Base-by-base conservation (phyloP, 192 early-diverging fungal genomes). In the Umbelopsis isabellina region DNA sequence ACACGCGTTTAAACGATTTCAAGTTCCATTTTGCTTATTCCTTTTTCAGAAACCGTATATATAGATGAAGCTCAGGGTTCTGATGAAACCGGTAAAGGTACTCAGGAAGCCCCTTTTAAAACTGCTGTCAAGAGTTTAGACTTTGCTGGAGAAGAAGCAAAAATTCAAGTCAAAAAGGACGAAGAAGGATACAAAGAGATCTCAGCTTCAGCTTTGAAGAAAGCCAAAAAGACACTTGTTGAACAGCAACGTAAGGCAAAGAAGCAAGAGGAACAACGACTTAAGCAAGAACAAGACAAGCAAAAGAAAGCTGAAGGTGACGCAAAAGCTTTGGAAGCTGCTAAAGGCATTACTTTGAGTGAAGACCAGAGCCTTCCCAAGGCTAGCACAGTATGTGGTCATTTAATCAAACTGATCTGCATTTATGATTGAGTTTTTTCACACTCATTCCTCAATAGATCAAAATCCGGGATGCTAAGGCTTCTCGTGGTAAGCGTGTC, bases 191-290 rank as follows among this genome's bases (percentile, higher is more conserved):
- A 84, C 78, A 83, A 82, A 49, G 85, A 89, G 51, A 90, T 93
- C 74, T 92, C 95, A n/a, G 90, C 88, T 41, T 87, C 96, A 53
- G 95, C 93, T 10, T 74, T 97, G 65, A 99, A 99, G 86, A 99
- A 98, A 80, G 91, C 91, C 8, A 88, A 91, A 72, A 93, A 92
- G 80, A 83, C 82, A 35, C 78, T 89, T 68, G 89, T 84, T 53
- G 80, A 86, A 49, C 75, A 85, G 20, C 67, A 81, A 66, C 89
- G 87, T 79, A 95, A 95, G 85, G 88, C 87, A 37, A 87, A 90
- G 83, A 97, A 97, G 86, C 75, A 85, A 49, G 88, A 90, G 25
- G 95, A 92, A 77, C 90, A 95, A 78, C 81, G 79, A 27, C 82
- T 84, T 46, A 92, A 90, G 72, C 80, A 90, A 75, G 87, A 80